Evolutionary conservation across 768 basidiomycete genomes (phyloP).

Genomic region (Auricularia sp.): DNA sequence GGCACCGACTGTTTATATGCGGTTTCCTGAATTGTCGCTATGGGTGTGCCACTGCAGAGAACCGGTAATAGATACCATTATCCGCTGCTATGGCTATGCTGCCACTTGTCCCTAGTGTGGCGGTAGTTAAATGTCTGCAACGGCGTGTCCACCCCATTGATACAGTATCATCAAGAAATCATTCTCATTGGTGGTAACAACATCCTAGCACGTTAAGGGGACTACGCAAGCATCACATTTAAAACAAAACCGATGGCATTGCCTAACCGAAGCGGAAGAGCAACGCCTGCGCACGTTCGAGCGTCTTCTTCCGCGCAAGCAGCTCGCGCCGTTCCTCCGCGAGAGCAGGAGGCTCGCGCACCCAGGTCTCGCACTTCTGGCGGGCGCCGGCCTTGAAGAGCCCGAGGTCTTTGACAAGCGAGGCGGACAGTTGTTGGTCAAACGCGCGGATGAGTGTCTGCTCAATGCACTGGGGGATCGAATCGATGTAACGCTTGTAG

Average conservation of each 20-base stretch:
- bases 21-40: too few relatives aligned
- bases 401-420: slow-evolving; percentile 37
- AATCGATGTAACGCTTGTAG: slow-evolving; percentile 51
- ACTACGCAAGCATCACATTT: not conserved
- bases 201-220: too few relatives aligned
- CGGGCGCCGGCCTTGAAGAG: not conserved
- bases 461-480: slow-evolving; percentile 47
- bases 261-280: not conserved
- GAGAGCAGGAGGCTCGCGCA: not conserved
- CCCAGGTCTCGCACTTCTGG: not conserved
- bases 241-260: too few relatives aligned
- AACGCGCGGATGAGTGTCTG: slow-evolving; percentile 45
- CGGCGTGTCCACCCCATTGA: too few relatives aligned
- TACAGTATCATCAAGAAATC: too few relatives aligned
- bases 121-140: too few relatives aligned
- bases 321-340: not conserved
- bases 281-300: not conserved
- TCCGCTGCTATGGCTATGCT: too few relatives aligned
- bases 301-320: not conserved
- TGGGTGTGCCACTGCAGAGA: too few relatives aligned
- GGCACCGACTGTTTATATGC: too few relatives aligned
- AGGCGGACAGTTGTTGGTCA: slow-evolving; percentile 34
- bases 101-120: too few relatives aligned
- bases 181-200: too few relatives aligned
- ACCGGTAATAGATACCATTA: too few relatives aligned